phyloP scores from a whole-genome alignment of 179 eudicot species.

The Silene coronaria region DNA sequence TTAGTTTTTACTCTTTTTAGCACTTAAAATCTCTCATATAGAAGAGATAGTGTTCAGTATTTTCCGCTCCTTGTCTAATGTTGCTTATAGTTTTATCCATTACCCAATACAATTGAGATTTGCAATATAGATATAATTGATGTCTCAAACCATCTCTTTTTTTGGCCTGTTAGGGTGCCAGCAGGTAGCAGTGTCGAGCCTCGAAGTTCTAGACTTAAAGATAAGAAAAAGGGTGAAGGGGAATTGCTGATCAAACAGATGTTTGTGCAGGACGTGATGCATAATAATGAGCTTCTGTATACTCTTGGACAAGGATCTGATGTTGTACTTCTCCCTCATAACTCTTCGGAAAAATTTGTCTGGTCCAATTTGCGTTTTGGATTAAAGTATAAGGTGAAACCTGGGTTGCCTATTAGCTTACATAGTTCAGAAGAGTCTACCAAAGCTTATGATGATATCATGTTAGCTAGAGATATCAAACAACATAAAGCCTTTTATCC shows the following conservation, averaged over 20 bases:
- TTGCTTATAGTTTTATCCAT: background rate
- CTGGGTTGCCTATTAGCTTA: slow-evolving; percentile 44
- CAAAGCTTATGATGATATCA: slow-evolving; percentile 43
- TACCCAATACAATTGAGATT: background rate
- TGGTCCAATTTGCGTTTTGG: slow-evolving; percentile 49
- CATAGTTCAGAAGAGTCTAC: slow-evolving; percentile 40
- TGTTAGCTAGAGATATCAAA: slow-evolving; percentile 40
- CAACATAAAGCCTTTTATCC: slow-evolving; percentile 37
- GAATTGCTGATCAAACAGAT: slow-evolving; percentile 72
- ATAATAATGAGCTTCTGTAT: slow-evolving; percentile 62
- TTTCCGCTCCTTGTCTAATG: background rate
- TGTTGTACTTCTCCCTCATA: slow-evolving; percentile 74
- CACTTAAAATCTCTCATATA: background rate
- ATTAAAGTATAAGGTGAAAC: slow-evolving; percentile 36
- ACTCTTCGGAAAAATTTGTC: slow-evolving; percentile 49
- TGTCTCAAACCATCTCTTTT: slow-evolving; percentile 13
- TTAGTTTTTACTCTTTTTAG: background rate
- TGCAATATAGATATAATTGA: slow-evolving; percentile 9
- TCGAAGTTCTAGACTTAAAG: slow-evolving; percentile 85
- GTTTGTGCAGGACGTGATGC: slow-evolving; percentile 71
- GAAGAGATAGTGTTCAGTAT: background rate
- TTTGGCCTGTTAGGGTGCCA: slow-evolving; percentile 40
- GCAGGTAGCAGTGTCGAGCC: slow-evolving; percentile 47
- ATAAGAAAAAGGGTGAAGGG: slow-evolving; percentile 82
- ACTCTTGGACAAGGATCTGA: slow-evolving; percentile 70